Evolutionary conservation across 2,329 filamentous ascomycete genomes (phyloP).

Genomic region (Helminthosporium solani): DNA sequence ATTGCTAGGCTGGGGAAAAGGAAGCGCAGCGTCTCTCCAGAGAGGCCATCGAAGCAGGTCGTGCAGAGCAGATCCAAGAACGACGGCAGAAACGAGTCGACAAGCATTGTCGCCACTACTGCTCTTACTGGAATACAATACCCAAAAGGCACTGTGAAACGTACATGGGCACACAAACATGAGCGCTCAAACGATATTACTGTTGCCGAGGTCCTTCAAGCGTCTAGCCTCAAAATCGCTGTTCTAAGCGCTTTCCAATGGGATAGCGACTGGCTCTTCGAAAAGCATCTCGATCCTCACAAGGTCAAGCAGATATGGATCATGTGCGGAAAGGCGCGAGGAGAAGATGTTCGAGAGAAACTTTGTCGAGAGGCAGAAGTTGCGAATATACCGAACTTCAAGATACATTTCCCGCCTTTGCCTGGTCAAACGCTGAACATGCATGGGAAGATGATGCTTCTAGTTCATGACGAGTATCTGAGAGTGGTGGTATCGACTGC

Average conservation of each 20-base stretch:
- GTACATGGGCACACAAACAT: constrained; percentile 72
- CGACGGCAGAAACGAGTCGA: not conserved
- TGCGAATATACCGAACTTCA: constrained; percentile 53
- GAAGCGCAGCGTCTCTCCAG: constrained; percentile 58
- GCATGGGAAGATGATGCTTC: constrained; percentile 91
- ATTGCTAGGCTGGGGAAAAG: constrained; percentile 63
- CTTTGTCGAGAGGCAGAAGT: constrained; percentile 31
- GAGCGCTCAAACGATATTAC: constrained; percentile 73
- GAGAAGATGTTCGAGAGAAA: constrained; percentile 39
- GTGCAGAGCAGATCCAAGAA: not conserved
- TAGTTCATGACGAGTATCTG: constrained; percentile 74
- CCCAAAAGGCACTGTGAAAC: constrained; percentile 69
- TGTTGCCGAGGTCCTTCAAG: constrained; percentile 82
- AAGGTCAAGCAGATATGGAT: constrained; percentile 56
- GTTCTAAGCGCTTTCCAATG: constrained; percentile 86
- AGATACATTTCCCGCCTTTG: constrained; percentile 80
- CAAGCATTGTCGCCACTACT: constrained; percentile 2
- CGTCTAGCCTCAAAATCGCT: constrained; percentile 68
- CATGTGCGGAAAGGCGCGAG: constrained; percentile 56
- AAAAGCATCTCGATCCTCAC: constrained; percentile 63
- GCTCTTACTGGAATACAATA: constrained; percentile 42
- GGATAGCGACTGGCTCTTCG: constrained; percentile 72
- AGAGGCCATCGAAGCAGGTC: constrained; percentile 28
- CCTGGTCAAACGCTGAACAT: constrained; percentile 68
- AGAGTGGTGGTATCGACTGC: constrained; percentile 84